Conservation (phyloP, 1,284 basidiomycete genomes). For the Trametes sp. region DNA sequence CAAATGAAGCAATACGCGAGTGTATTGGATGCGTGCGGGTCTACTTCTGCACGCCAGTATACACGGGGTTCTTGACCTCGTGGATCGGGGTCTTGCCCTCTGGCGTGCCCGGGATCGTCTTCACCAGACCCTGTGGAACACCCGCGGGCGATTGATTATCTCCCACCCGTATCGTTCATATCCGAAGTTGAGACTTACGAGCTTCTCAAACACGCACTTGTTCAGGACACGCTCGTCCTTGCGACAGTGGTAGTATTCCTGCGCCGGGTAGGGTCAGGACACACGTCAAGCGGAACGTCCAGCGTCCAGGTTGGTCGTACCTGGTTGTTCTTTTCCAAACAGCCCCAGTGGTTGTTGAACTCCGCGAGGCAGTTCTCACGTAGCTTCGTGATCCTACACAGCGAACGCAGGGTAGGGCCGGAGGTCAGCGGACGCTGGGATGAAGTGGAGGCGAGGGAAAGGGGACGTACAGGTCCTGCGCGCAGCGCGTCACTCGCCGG, state of each 20-base stretch:
- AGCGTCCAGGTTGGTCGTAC: constrained; percentile 56
- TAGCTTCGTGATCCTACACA: constrained; percentile 87
- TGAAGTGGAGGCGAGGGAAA: not conserved
- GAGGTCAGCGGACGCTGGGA: not conserved
- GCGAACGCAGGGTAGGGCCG: not conserved
- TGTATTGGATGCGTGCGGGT: constrained; percentile 20
- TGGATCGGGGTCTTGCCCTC: constrained; percentile 88
- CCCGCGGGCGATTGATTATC: not conserved
- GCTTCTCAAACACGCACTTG: constrained; percentile 96
- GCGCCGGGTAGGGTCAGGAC: constrained; percentile 18
- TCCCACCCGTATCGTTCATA: not conserved
- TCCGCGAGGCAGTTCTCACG: constrained; percentile 90
- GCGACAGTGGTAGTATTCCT: constrained; percentile 94
- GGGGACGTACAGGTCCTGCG: constrained; percentile 86
- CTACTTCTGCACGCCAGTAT: constrained; percentile 79
- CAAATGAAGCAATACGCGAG: constrained; percentile 15
- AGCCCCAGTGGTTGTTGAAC: constrained; percentile 95
- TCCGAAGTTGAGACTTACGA: constrained; percentile 60
- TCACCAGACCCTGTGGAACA: constrained; percentile 78
- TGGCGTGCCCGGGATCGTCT: constrained; percentile 93
- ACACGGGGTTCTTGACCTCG: constrained; percentile 89
- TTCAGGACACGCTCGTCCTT: constrained; percentile 92
- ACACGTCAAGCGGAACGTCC: too few species aligned
- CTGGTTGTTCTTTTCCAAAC: constrained; percentile 96
- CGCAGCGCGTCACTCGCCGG: constrained; percentile 94